Percentiles rank a stretch among this genome's conserved stretches.
Evolutionary conservation across 2,329 filamentous ascomycete species (phyloP).

Genomic region (Mycosphaerella arachidis): DNA sequence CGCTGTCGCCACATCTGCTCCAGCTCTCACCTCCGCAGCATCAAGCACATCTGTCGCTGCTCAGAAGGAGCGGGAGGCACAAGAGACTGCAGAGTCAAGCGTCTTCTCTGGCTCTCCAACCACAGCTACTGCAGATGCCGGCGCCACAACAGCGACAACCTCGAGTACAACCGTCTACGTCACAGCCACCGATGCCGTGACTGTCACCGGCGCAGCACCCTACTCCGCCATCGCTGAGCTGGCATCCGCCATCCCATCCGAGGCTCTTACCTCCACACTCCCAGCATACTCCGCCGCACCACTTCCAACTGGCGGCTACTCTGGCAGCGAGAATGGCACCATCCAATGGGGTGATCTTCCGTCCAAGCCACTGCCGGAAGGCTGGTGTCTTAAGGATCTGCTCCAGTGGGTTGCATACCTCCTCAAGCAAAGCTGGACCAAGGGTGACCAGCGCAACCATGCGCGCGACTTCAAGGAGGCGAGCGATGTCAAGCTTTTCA

Average conservation of each 20-base stretch:
- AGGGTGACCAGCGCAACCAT: conserved; percentile 13
- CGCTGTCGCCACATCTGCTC: conserved; percentile 2
- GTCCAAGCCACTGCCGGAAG: conserved; percentile 25
- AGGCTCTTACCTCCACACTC: conserved; percentile 6
- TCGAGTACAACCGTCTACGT: background rate
- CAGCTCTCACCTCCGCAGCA: conserved; percentile 5
- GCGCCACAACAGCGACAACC: background rate
- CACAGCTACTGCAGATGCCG: background rate
- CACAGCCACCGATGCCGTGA: background rate
- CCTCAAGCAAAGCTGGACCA: conserved; percentile 18
- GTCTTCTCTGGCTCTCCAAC: background rate
- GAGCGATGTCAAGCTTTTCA: background rate
- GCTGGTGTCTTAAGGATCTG: conserved; percentile 26
- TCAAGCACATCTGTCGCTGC: conserved; percentile 5
- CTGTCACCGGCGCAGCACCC: background rate
- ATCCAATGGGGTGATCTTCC: conserved; percentile 8
- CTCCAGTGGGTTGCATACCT: conserved; percentile 28
- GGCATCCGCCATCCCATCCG: conserved; percentile 3
- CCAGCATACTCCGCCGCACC: conserved; percentile 3
- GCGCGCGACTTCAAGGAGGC: conserved; percentile 15
- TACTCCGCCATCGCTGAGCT: background rate
- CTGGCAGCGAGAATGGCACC: background rate
- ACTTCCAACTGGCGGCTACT: conserved; percentile 9
- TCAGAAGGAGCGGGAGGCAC: conserved; percentile 1
- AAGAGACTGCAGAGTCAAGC: background rate